Evolutionary conservation across 2,329 filamentous ascomycete genomes (phyloP).

Genomic region (Endoconidiophora polonica): DNA sequence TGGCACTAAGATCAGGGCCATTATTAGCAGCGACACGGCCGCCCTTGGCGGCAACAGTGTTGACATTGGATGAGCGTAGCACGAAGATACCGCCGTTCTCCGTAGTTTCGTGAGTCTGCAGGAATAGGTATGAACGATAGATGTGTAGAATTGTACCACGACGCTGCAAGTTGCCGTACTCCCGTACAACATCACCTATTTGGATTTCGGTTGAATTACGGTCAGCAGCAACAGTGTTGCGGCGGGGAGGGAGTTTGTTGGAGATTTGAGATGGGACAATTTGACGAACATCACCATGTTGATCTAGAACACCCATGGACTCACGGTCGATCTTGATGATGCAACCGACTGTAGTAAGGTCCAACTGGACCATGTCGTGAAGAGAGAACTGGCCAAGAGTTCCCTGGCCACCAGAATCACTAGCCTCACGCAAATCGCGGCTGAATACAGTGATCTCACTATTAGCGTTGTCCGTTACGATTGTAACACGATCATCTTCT

Average conservation of each 20-base stretch:
- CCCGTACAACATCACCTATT: conserved; percentile 79
- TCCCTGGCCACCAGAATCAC: conserved; percentile 75
- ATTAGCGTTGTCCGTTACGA: conserved; percentile 84
- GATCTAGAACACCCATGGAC: conserved; percentile 75
- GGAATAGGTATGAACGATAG: conserved; percentile 79
- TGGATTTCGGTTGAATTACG: conserved; percentile 86
- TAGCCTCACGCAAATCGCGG: conserved; percentile 85
- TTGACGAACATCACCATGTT: conserved; percentile 67
- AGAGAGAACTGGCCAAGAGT: conserved; percentile 78
- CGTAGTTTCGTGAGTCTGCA: conserved; percentile 66
- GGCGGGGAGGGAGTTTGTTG: conserved; percentile 69
- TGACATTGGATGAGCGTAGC: conserved; percentile 67
- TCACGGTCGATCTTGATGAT: conserved; percentile 93
- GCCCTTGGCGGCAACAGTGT: conserved; percentile 86
- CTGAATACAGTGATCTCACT: conserved; percentile 95
- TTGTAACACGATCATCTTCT: conserved; percentile 76
- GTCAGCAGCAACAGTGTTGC: conserved; percentile 78
- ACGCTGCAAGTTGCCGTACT: conserved; percentile 69
- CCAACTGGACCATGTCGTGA: conserved; percentile 85
- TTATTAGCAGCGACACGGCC: conserved; percentile 46
- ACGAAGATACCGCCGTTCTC: conserved; percentile 89
- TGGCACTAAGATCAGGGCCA: conserved; percentile 69
- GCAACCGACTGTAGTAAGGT: conserved; percentile 80
- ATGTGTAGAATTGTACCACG: conserved; percentile 87
- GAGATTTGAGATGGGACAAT: conserved; percentile 83